These are phyloP conservation scores for Heterococcus sp. DNA, from an alignment of 108 stramenopile genomes.

Conservation along the genomic window DNA sequence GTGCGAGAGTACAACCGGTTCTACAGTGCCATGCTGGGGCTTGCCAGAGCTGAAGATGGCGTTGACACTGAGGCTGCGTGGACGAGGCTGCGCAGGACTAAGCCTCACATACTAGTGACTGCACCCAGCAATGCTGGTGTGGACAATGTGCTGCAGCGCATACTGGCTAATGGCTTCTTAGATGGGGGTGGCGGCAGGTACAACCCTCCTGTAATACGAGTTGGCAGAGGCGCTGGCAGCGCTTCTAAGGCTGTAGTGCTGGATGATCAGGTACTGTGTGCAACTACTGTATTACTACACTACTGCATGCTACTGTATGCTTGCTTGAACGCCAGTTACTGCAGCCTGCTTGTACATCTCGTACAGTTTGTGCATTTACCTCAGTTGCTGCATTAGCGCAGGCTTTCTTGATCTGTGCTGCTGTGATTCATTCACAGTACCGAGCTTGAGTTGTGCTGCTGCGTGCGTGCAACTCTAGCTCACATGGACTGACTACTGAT, in stretches of 20 bases:
- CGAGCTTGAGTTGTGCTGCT: too few species aligned
- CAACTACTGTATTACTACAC: too few species aligned
- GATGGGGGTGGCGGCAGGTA: constrained; percentile 82
- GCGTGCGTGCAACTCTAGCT: too few species aligned
- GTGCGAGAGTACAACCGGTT: constrained; percentile 54
- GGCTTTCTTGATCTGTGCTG: too few species aligned
- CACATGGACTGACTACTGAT: too few species aligned
- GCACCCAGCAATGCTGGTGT: constrained; percentile 97
- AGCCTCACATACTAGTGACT: constrained; percentile 71
- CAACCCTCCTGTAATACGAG: constrained; percentile 84
- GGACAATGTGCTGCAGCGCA: constrained; percentile 89
- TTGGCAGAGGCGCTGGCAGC: constrained; percentile 58
- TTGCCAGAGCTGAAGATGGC: constrained; percentile 15
- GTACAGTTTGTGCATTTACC: too few species aligned
- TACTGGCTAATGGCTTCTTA: constrained; percentile 82
- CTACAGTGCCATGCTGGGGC: constrained; percentile 45
- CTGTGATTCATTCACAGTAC: too few species aligned
- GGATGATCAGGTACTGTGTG: constrained; percentile 73
- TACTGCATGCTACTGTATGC: too few species aligned
- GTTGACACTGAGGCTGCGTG: constrained; percentile 24
- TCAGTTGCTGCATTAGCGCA: too few species aligned
- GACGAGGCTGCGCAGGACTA: not conserved
- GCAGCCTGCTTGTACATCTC: too few species aligned
- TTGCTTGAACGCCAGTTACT: too few species aligned
- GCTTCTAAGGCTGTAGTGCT: constrained; percentile 60